These are phyloP conservation scores for Pseudogymnoascus sp. DNA, from an alignment of 2,329 filamentous ascomycete genomes.

Conservation along the genomic window DNA sequence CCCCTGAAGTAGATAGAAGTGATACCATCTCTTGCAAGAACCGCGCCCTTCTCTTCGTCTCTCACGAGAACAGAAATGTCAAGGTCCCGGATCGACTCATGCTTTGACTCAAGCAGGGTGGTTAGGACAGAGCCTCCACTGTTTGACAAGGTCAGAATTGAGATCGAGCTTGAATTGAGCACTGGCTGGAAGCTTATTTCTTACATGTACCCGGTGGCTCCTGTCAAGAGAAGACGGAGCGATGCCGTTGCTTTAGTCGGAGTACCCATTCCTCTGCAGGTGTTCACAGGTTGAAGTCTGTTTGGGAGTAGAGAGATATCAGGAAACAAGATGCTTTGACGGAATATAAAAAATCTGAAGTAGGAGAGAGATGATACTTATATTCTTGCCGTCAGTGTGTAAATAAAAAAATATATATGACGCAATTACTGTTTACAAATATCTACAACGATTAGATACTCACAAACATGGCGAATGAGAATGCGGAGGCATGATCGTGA, in stretches of 20 bases:
- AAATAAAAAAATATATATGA: neutral
- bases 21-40: constrained; percentile 19
- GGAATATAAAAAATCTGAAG: neutral
- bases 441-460: neutral
- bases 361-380: neutral
- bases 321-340: neutral
- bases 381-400: neutral
- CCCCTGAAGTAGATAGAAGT: constrained; percentile 19
- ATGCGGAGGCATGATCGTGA: neutral
- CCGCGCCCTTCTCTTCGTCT: constrained; percentile 20
- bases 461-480: neutral
- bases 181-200: neutral
- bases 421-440: neutral
- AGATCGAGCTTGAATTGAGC: neutral
- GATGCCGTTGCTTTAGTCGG: constrained; percentile 2
- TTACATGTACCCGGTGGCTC: constrained; percentile 22
- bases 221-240: constrained; percentile 17
- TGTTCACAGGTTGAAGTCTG: neutral
- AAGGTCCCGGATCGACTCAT: constrained; percentile 7
- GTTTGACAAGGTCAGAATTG: neutral
- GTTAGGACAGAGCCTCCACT: constrained; percentile 22
- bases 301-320: neutral
- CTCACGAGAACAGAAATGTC: constrained; percentile 21
- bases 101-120: constrained; percentile 12
- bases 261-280: neutral